Base-by-base conservation (phyloP, 345 rosid species). In the Clarkia xantiana region DNA sequence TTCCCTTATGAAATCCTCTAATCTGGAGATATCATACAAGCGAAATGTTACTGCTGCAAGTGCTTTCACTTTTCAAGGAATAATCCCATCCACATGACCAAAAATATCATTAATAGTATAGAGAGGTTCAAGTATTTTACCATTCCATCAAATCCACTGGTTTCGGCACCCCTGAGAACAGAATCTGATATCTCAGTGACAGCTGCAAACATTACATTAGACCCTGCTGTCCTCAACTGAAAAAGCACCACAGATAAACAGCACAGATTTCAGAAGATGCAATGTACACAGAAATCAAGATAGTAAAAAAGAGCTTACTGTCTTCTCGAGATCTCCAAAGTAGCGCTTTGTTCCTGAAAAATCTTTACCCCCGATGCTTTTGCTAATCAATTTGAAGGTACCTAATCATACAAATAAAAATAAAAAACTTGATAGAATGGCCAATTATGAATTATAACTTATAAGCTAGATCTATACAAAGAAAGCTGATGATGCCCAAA, bases 121-220 rank as follows among this genome's bases (percentile, higher is more conserved):
- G 8, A 18, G 34, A 29, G 25, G 22, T 23, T 25, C 44, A 18
- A 17, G 59, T 67, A 20, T 20, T 20, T 49, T 76, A 89, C 94
- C 94, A 89, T 68, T 67, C 95, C 97, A 76, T 89, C 78, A 68
- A 89, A 80, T 69, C 97, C 97, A 53, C 73, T 85, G 62, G 83
- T 68, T 70, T 89, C 95, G 49, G 97, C 95, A 62, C 95, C 94
- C 66, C 65, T 80, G 47, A 89, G 71, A 58, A 89, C 71, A 47
- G 88, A 77, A 74, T 89, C 95, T 44, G 97, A 85, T 71, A 89
- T 60, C 77, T 89, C 94, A 68, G 95, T 82, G 57, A 82, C 80
- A 40, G 86, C 85, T 51, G 72, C 93, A 62, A 82, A 85, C 20
- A 82, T 58, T 44, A 85, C 81, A 69, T 89, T 85, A 47, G 97